These are phyloP conservation scores for Didymella glomerata DNA, from an alignment of 2,329 filamentous ascomycete genomes.

Conservation along the genomic window DNA sequence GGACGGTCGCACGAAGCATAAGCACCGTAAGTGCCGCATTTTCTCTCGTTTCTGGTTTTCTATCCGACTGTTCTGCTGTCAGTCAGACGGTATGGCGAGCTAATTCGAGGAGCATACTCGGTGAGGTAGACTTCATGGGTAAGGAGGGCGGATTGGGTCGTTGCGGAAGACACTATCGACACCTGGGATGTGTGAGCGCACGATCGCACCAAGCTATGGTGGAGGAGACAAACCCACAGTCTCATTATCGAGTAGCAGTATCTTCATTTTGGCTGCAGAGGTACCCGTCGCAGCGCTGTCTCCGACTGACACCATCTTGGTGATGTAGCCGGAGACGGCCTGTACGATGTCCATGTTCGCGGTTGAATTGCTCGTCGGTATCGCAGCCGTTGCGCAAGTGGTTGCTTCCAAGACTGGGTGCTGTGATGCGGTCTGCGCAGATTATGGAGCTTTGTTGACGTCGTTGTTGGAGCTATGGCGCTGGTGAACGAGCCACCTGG, in stretches of 20 bases:
- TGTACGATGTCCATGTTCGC: constrained; percentile 87
- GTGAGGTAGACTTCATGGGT: constrained; percentile 98
- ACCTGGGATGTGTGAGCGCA: constrained; percentile 61
- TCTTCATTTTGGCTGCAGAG: constrained; percentile 94
- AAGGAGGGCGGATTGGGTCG: constrained; percentile 91
- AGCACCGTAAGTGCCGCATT: constrained; percentile 94
- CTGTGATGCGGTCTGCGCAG: background rate
- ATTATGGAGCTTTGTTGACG: constrained; percentile 3
- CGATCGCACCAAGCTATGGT: constrained; percentile 24
- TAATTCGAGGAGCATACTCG: constrained; percentile 61
- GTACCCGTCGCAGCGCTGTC: constrained; percentile 73
- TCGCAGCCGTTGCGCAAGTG: background rate
- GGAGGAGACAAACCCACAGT: constrained; percentile 69
- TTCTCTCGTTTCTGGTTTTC: constrained; percentile 92
- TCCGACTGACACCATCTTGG: constrained; percentile 89
- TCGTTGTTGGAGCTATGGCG: constrained; percentile 16
- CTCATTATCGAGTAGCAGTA: constrained; percentile 89
- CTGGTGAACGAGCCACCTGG: constrained; percentile 14
- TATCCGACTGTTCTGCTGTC: constrained; percentile 65
- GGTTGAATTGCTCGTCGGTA: background rate
- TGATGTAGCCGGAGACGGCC: constrained; percentile 92
- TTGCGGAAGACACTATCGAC: constrained; percentile 90
- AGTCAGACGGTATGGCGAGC: constrained; percentile 26
- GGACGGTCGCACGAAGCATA: constrained; percentile 92
- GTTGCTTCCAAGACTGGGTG: too few relatives aligned